Base-by-base conservation (phyloP, 2,329 filamentous ascomycete genomes). In the Oidium heveae region DNA sequence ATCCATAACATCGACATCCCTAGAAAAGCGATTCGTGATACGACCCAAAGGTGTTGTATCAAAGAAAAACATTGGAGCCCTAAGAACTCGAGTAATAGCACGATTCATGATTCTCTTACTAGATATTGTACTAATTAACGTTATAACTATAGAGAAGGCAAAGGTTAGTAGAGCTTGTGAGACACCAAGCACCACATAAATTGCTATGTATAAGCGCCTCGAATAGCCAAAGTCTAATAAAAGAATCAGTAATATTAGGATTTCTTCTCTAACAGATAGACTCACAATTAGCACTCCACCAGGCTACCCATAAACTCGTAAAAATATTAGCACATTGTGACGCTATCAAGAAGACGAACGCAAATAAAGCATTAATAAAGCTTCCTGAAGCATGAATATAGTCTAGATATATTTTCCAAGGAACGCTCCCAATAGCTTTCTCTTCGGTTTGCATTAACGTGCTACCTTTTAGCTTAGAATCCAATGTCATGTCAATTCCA, bases 1-100 rank as follows among this genome's bases (percentile, higher is more conserved):
- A 69, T 96, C 91, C 86, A 96, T 93, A 55, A 91, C 86, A 63
- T 95, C 86, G 43, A 96, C 84, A 63, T 98, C 91, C 61, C 89
- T 83, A 34, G 86, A 93, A 68, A 96, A 96, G 16, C 91, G 84
- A 66, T 96, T 96, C 22, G 87, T 94, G 66, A 96, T 95, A 39
- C 89, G 82, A 20, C 91, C 91, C 0, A 96, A 74, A 0, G 91
- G 91, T 0, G 91, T 96, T 0, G 91, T 96, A 63, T 98, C 91
- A 69, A 96, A 96, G 70, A 96, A 96, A 4, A 84, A 83, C 86
- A 82, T 80, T n/a, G 78, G 78, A 2, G 78, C 78, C 28, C 78
- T 72, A n/a, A 82, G 69, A 0, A 91, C 86, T 16, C 84, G 75
- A 9, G 74, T 78, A 62, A 96, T 84, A 7, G 91, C 89, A 37